A percentile compares a stretch with the other conserved stretches of the same genome.
phyloP scores from a whole-genome alignment of 2,329 filamentous ascomycete genomes.

The Cryphonectria radicalis region DNA sequence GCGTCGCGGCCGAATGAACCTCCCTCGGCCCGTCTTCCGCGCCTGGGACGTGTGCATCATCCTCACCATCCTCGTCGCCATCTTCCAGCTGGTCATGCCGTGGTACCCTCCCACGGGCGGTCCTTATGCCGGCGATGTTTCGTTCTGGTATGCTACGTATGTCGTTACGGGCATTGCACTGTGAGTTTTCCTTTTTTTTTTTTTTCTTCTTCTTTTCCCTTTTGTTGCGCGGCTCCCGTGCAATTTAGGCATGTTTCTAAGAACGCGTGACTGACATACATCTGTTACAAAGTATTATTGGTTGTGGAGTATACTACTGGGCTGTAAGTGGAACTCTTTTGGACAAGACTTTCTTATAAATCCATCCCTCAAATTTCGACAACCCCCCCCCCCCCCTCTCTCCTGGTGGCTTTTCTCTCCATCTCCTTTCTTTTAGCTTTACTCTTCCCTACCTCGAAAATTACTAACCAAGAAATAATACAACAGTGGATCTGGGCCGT shows the following conservation, averaged over 20 bases:
- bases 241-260: no score
- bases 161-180: conserved; percentile 66
- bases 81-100: conserved; percentile 69
- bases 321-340: neutral
- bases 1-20: conserved; percentile 54
- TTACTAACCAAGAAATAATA: neutral
- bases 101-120: conserved; percentile 71
- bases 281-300: conserved; percentile 34
- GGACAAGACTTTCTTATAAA: neutral
- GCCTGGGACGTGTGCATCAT: conserved; percentile 61
- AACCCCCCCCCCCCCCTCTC: no score
- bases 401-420: no score
- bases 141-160: conserved; percentile 76
- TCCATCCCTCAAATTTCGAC: no score
- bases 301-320: conserved; percentile 58
- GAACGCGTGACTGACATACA: neutral
- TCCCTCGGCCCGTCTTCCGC: conserved; percentile 56
- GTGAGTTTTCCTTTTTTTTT: conserved; percentile 45
- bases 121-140: conserved; percentile 64
- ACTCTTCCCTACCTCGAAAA: no score
- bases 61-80: conserved; percentile 63
- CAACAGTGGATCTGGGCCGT: conserved; percentile 24
- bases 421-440: no score
- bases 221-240: no score
- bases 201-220: no score